phyloP scores from a whole-genome alignment of 2,329 filamentous ascomycete species.

The Alternaria ethzedia region DNA sequence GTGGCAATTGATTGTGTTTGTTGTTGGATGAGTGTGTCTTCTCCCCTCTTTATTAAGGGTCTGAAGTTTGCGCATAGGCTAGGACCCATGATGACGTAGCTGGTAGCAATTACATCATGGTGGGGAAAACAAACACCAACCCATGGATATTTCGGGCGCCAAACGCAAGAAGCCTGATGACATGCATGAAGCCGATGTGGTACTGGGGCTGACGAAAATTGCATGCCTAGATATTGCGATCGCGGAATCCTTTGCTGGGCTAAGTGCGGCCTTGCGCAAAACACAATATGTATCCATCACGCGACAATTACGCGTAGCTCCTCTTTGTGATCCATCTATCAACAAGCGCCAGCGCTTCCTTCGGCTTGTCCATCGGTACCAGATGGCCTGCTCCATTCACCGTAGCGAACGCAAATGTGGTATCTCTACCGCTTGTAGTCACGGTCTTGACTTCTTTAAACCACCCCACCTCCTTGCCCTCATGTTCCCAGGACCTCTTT shows the following conservation, averaged over 20 bases:
- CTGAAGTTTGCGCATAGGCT: constrained; percentile 13
- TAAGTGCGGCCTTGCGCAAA: not conserved
- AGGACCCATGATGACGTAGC: constrained; percentile 29
- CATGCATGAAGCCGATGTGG: constrained; percentile 10
- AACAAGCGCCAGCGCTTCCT: constrained; percentile 39
- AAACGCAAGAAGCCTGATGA: constrained; percentile 17
- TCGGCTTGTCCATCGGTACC: constrained; percentile 47
- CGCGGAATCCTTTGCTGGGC: not conserved
- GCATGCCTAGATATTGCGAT: constrained; percentile 1
- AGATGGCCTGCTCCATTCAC: constrained; percentile 53
- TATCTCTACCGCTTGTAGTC: constrained; percentile 35
- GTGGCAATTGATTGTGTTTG: not conserved
- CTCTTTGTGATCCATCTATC: constrained; percentile 37
- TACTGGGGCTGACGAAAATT: constrained; percentile 4
- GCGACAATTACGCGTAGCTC: constrained; percentile 33
- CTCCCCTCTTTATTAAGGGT: constrained; percentile 16
- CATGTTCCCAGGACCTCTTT: constrained; percentile 34
- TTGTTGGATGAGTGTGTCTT: constrained; percentile 1
- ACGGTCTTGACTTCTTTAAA: constrained; percentile 44
- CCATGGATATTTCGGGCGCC: constrained; percentile 20
- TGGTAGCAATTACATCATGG: constrained; percentile 30
- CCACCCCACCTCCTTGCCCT: constrained; percentile 38
- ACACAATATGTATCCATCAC: not conserved
- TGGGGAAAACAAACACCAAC: constrained; percentile 24
- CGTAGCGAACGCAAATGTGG: constrained; percentile 44